phyloP scores from a whole-genome alignment of 345 rosid species.

The Arabidopsis arenosa region DNA sequence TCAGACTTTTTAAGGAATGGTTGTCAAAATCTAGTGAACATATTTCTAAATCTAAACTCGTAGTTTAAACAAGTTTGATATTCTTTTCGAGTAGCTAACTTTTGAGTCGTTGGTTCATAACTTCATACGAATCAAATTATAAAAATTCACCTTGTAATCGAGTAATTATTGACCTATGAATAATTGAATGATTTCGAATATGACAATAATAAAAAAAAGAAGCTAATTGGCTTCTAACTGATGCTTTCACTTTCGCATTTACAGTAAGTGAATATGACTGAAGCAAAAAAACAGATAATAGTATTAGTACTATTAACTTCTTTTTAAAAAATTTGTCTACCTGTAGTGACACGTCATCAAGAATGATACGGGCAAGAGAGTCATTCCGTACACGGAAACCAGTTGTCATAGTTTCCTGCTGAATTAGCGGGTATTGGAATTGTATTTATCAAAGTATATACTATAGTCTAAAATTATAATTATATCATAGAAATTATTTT shows the following conservation, averaged over 20 bases:
- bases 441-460: background rate
- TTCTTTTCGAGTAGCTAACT: background rate
- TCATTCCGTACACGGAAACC: constrained; percentile 43
- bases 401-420: constrained; percentile 45
- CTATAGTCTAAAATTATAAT: background rate
- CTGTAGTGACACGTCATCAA: constrained; percentile 28
- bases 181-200: constrained; percentile 16
- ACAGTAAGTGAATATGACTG: constrained; percentile 28
- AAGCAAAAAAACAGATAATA: constrained; percentile 16
- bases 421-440: constrained; percentile 35
- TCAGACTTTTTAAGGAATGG: background rate
- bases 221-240: constrained; percentile 33
- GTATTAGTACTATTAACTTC: background rate
- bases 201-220: background rate
- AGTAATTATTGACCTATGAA: background rate
- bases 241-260: constrained; percentile 29
- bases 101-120: background rate
- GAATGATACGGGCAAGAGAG: constrained; percentile 1
- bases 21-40: background rate
- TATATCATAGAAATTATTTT: background rate
- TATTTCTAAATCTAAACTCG: background rate
- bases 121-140: background rate
- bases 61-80: background rate
- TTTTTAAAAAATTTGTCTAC: background rate
- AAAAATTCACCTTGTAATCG: background rate